Evolutionary conservation across 2,329 filamentous ascomycete species (phyloP).

Genomic region (Aspergillus tubingensis): DNA sequence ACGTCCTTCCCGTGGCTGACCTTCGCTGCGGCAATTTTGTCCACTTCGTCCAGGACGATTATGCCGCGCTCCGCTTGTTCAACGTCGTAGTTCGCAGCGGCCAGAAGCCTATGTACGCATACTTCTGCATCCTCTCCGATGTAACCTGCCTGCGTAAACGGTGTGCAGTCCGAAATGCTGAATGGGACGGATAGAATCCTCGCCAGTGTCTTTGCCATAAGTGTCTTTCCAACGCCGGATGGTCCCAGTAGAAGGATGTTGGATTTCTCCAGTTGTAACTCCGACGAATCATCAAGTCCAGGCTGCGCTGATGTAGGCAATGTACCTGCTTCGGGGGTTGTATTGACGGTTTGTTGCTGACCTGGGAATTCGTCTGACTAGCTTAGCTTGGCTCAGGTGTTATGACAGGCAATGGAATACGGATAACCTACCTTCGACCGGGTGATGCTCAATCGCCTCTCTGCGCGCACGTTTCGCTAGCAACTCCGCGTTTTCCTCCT

Average conservation of each 20-base stretch:
- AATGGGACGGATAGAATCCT: slow-evolving; percentile 93
- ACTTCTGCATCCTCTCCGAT: slow-evolving; percentile 98
- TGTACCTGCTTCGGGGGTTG: slow-evolving; percentile 33
- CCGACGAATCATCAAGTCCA: slow-evolving; percentile 55
- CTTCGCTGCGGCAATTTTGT: slow-evolving; percentile 91
- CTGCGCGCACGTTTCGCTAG: slow-evolving; percentile 70
- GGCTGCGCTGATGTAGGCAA: slow-evolving; percentile 36
- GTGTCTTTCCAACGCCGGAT: slow-evolving; percentile 92
- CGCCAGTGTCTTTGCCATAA: slow-evolving; percentile 87
- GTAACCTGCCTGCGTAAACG: slow-evolving; percentile 94
- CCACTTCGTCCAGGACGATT: slow-evolving; percentile 93
- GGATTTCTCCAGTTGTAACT: slow-evolving; percentile 87
- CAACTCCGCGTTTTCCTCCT: slow-evolving; percentile 76
- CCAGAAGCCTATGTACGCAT: slow-evolving; percentile 85
- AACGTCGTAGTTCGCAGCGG: slow-evolving; percentile 87
- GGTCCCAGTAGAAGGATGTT: slow-evolving; percentile 90
- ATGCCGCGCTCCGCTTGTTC: slow-evolving; percentile 85
- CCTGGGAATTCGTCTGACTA: slow-evolving; percentile 62
- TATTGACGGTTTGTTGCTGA: slow-evolving; percentile 56
- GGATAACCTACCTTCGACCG: slow-evolving; percentile 68
- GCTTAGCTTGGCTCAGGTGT: background rate
- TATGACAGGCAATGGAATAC: too few relatives aligned
- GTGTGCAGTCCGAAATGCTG: slow-evolving; percentile 92
- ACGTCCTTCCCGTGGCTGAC: slow-evolving; percentile 90
- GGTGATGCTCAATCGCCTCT: slow-evolving; percentile 69